Conservation (phyloP, 768 basidiomycete genomes). For the Kwoniella heveanensis region DNA sequence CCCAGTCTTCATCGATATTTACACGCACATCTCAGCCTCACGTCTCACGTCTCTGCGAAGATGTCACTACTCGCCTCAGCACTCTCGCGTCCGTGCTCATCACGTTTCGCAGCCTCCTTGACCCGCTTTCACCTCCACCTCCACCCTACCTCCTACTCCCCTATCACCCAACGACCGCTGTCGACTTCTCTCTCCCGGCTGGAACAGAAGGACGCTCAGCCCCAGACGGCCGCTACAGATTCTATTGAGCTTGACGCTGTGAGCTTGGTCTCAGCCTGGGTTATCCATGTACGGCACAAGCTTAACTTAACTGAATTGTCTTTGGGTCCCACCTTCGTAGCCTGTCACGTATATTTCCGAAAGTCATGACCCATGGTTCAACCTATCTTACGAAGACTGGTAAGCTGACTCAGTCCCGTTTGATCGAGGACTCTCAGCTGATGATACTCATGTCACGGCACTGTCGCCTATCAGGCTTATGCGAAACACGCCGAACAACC, state of each 20-base stretch:
- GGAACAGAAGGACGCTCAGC: slow-evolving; percentile 33
- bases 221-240: slow-evolving; percentile 41
- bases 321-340: slow-evolving; percentile 17
- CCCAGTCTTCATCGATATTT: too few species aligned
- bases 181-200: slow-evolving; percentile 11
- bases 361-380: slow-evolving; percentile 82
- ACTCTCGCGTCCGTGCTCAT: slow-evolving; percentile 33
- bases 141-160: not conserved
- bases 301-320: too few species aligned
- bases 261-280: slow-evolving; percentile 3
- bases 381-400: slow-evolving; percentile 90
- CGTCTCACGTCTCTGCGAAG: too few species aligned
- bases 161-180: slow-evolving; percentile 5
- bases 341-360: slow-evolving; percentile 63
- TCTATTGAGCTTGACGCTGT: slow-evolving; percentile 44
- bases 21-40: too few species aligned
- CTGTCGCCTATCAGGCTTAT: slow-evolving; percentile 66
- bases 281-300: too few species aligned
- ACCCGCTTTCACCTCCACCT: not conserved
- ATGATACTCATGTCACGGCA: not conserved
- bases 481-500: slow-evolving; percentile 67
- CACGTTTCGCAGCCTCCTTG: slow-evolving; percentile 30
- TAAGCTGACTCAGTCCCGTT: too few species aligned
- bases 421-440: slow-evolving; percentile 8
- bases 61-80: slow-evolving; percentile 1